phyloP scores from a whole-genome alignment of 768 basidiomycete genomes.

The Coprinellus micaceus region DNA sequence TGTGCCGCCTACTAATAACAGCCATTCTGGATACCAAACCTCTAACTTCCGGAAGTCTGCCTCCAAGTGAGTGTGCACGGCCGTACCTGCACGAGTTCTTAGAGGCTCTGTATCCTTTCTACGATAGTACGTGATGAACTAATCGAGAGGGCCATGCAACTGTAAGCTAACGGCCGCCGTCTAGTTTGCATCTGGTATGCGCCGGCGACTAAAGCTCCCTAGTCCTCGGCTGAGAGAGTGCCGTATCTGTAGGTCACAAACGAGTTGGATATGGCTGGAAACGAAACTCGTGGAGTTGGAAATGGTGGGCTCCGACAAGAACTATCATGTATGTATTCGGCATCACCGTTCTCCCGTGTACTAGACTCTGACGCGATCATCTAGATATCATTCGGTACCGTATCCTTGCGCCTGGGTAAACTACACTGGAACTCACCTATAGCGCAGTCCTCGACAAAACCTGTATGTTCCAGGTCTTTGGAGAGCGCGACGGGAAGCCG shows the following conservation, averaged over 20 bases:
- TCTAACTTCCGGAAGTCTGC: constrained; percentile 74
- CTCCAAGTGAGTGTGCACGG: constrained; percentile 76
- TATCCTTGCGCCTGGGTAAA: neutral
- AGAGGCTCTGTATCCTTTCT: constrained; percentile 72
- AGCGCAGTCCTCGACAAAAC: constrained; percentile 74
- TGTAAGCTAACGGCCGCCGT: neutral
- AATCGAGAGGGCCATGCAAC: neutral
- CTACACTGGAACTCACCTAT: neutral
- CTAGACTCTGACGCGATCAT: neutral
- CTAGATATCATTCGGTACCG: constrained; percentile 63
- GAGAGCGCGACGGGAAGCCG: constrained; percentile 63
- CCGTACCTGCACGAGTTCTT: constrained; percentile 84
- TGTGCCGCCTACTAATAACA: constrained; percentile 24
- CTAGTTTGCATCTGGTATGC: constrained; percentile 76
- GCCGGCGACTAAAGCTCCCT: neutral
- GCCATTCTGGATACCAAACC: constrained; percentile 86
- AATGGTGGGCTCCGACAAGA: constrained; percentile 68
- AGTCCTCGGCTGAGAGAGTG: neutral
- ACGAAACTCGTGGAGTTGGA: constrained; percentile 82
- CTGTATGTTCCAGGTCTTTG: constrained; percentile 86
- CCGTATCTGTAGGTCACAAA: constrained; percentile 60
- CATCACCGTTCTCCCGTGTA: neutral
- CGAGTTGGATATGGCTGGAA: constrained; percentile 88
- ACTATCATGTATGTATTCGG: constrained; percentile 60
- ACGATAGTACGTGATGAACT: constrained; percentile 54